Base-by-base conservation (phyloP, 2,329 filamentous ascomycete genomes). In the Lomentospora prolificans region DNA sequence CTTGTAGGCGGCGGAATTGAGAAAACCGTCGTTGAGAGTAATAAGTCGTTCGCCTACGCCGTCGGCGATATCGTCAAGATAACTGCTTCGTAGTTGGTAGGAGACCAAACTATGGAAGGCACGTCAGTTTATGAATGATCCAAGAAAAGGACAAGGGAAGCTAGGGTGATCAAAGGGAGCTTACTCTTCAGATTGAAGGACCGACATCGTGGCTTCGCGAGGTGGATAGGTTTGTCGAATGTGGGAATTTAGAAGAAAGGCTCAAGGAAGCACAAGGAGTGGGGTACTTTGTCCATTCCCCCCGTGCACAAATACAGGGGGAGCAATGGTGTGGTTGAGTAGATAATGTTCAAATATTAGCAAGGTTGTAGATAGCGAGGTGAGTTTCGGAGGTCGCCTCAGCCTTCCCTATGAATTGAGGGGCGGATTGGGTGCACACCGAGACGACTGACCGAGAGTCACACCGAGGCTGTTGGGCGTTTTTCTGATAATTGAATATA, bases 21-120 rank as follows among this genome's bases (percentile, higher is more conserved):
- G 76, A 64, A 91, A 86, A 60, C 79, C 78, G 65, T 90, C 84
- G 69, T 92, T 89, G 59, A 95, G 80, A 39, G 84, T 89, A 66
- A 95, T 89, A 41, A 94, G 78, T 19, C 89, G 85, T 69, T 95
- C 89, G 61, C 89, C 89, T 6, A 94, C 87, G 59, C 89, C 89
- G 67, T 95, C 89, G 61, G 87, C 86, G 61, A 91, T 85, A 60
- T 89, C 82, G 61, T 84, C 84, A 33, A 95, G 81, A 66, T 94
- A 94, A 64, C 85, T 85, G 36, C 86, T 86, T 54, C 89, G 86
- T 57, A 95, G 76, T 69, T 90, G 87, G 72, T 92, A 92, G 57
- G 89, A 82, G 48, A 91, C 86, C 68, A 94, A 84, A 68, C 87
- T 90, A 63, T 50, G 28, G 28, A 31, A 60, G 67, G 30, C 30